phyloP scores from a whole-genome alignment of 768 basidiomycete genomes.

The Podaxis mareebaensis region DNA sequence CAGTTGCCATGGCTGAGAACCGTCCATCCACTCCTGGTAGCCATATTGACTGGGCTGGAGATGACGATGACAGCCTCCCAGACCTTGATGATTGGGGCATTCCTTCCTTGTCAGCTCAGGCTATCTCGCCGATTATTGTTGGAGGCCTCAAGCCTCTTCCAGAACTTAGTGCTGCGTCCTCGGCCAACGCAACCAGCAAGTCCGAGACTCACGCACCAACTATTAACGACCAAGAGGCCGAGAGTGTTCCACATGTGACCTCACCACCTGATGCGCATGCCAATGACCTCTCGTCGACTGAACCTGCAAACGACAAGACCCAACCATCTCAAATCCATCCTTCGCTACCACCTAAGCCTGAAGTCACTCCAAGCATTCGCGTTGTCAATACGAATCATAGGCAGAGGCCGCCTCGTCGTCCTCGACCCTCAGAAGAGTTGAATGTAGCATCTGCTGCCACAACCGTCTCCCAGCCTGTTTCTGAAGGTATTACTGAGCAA shows the following conservation, averaged over 20 bases:
- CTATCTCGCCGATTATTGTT: conserved; percentile 69
- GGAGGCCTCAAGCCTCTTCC: conserved; percentile 64
- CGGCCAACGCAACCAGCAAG: neutral
- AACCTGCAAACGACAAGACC: neutral
- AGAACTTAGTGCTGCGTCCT: conserved; percentile 26
- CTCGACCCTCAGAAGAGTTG: neutral
- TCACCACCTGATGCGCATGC: neutral
- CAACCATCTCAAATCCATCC: neutral
- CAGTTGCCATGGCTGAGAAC: conserved; percentile 69
- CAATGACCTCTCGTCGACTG: neutral
- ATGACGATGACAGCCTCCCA: conserved; percentile 81
- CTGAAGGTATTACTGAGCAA: neutral
- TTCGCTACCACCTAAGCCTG: conserved; percentile 10
- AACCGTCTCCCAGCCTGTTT: neutral
- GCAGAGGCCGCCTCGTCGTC: neutral
- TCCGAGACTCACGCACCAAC: neutral
- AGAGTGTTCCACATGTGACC: neutral
- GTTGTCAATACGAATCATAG: neutral
- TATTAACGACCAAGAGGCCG: neutral
- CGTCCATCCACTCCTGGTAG: conserved; percentile 72
- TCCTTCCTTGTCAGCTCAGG: conserved; percentile 29
- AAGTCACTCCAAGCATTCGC: neutral
- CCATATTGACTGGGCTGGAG: conserved; percentile 88
- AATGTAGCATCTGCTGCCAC: neutral
- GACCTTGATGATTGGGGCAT: conserved; percentile 88